A percentile compares a stretch with the other conserved stretches of the same genome.
Conservation (phyloP, 169 alveolate genomes). For the Ichthyophthirius multifiliis region DNA sequence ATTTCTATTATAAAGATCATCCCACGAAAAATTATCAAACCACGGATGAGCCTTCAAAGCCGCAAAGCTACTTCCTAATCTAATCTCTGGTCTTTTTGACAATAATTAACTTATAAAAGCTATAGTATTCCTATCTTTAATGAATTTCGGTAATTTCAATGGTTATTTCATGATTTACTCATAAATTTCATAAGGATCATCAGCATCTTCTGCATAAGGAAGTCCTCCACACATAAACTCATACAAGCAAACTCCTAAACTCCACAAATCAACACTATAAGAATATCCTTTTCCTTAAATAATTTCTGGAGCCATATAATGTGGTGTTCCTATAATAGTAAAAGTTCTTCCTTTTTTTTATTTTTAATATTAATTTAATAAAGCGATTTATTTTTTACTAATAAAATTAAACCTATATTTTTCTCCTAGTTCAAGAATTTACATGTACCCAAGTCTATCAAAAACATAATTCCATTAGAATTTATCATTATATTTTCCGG, state of each 20-base stretch:
- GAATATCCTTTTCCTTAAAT: slow-evolving; percentile 51
- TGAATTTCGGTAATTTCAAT: slow-evolving; percentile 34
- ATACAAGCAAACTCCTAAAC: slow-evolving; percentile 66
- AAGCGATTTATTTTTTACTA: slow-evolving; percentile 66
- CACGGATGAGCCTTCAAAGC: slow-evolving; percentile 16
- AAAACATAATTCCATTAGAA: slow-evolving; percentile 50
- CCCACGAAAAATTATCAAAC: slow-evolving; percentile 26
- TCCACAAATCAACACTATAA: slow-evolving; percentile 76
- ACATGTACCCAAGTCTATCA: slow-evolving; percentile 82
- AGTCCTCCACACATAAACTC: slow-evolving; percentile 66
- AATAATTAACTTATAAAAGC: slow-evolving; percentile 36
- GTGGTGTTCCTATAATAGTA: slow-evolving; percentile 59
- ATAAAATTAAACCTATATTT: slow-evolving; percentile 51
- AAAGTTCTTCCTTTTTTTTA: slow-evolving; percentile 35
- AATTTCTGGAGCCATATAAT: slow-evolving; percentile 64
- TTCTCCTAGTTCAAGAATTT: slow-evolving; percentile 31
- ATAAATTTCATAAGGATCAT: slow-evolving; percentile 50
- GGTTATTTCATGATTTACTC: slow-evolving; percentile 25
- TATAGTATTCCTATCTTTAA: slow-evolving; percentile 7
- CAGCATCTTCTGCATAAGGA: slow-evolving; percentile 61
- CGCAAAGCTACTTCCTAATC: slow-evolving; percentile 19
- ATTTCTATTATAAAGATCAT: slow-evolving; percentile 27
- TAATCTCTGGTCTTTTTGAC: slow-evolving; percentile 21
- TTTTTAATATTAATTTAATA: slow-evolving; percentile 18
- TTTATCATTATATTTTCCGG: slow-evolving; percentile 80